phyloP scores from a whole-genome alignment of 108 stramenopile genomes.

The Cyclostephanos invisitatus region DNA sequence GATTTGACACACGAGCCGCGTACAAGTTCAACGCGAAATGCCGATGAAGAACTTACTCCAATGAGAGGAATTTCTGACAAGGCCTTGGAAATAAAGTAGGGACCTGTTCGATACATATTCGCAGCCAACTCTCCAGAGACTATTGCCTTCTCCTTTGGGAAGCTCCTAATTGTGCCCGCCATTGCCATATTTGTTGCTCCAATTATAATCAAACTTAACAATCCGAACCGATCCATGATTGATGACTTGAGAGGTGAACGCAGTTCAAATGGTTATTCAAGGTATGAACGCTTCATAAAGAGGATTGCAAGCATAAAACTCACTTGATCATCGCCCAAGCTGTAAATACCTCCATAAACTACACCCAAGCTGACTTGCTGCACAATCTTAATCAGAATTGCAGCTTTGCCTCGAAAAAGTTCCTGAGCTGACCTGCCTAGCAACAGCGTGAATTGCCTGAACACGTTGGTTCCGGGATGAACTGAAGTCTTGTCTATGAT shows the following conservation, averaged over 20 bases:
- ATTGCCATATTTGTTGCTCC: slow-evolving; percentile 87
- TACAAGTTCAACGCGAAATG: not conserved
- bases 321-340: slow-evolving; percentile 68
- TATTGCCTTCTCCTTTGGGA: slow-evolving; percentile 88
- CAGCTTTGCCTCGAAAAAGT: slow-evolving; percentile 69
- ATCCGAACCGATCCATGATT: slow-evolving; percentile 84
- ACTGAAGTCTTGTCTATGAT: slow-evolving; percentile 37
- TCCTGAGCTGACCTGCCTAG: slow-evolving; percentile 68
- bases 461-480: slow-evolving; percentile 61
- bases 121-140: slow-evolving; percentile 66
- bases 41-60: not conserved
- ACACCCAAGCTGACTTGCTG: slow-evolving; percentile 83
- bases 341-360: slow-evolving; percentile 87
- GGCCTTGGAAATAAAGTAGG: slow-evolving; percentile 93
- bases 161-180: slow-evolving; percentile 78
- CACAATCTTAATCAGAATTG: slow-evolving; percentile 71
- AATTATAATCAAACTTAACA: slow-evolving; percentile 81
- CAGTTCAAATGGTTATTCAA: not conserved
- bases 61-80: slow-evolving; percentile 90
- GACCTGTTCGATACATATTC: slow-evolving; percentile 80
- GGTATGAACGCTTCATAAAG: not conserved
- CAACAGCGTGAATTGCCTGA: slow-evolving; percentile 71
- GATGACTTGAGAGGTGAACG: slow-evolving; percentile 46
- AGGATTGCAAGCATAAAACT: not conserved
- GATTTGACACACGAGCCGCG: not conserved